These are phyloP conservation scores for Geranomyces variabilis DNA, from an alignment of 192 early-diverging fungal genomes.

Conservation along the genomic window DNA sequence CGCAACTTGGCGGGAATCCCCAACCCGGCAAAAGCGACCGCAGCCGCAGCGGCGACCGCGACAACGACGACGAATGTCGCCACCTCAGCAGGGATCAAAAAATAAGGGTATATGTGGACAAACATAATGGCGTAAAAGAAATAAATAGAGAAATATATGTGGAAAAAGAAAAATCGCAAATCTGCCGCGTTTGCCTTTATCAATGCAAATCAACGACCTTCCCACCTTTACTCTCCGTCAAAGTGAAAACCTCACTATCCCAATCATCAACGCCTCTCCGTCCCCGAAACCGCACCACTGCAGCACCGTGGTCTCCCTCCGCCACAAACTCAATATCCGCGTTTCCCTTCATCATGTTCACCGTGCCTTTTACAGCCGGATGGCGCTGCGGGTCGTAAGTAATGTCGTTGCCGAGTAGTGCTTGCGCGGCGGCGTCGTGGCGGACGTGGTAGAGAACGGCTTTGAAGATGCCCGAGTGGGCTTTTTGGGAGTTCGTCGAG, in stretches of 20 bases:
- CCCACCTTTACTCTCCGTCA: constrained; percentile 1
- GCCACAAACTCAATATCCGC: constrained; percentile 32
- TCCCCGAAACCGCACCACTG: constrained; percentile 22
- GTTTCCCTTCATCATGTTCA: constrained; percentile 34
- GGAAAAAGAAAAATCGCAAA: too few relatives aligned
- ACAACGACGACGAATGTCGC: too few relatives aligned
- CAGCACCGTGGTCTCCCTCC: constrained; percentile 19
- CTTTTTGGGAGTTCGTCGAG: constrained; percentile 24
- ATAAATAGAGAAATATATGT: too few relatives aligned
- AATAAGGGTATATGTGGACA: too few relatives aligned
- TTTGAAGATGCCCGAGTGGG: constrained; percentile 32
- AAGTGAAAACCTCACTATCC: constrained; percentile 21
- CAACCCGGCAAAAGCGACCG: background rate
- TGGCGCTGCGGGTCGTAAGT: constrained; percentile 18
- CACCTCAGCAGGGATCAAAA: too few relatives aligned
- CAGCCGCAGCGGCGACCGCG: background rate
- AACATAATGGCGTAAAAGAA: too few relatives aligned
- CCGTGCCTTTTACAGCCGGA: constrained; percentile 19
- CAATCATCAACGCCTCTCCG: constrained; percentile 16
- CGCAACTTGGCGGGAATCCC: constrained; percentile 16
- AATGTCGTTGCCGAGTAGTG: constrained; percentile 28
- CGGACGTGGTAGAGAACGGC: constrained; percentile 35
- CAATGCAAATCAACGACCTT: constrained; percentile 1
- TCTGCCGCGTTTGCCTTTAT: too few relatives aligned
- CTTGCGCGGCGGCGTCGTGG: constrained; percentile 16